phyloP scores from a whole-genome alignment of 495 filamentous ascomycete species.

The Trichoderma gamsii region DNA sequence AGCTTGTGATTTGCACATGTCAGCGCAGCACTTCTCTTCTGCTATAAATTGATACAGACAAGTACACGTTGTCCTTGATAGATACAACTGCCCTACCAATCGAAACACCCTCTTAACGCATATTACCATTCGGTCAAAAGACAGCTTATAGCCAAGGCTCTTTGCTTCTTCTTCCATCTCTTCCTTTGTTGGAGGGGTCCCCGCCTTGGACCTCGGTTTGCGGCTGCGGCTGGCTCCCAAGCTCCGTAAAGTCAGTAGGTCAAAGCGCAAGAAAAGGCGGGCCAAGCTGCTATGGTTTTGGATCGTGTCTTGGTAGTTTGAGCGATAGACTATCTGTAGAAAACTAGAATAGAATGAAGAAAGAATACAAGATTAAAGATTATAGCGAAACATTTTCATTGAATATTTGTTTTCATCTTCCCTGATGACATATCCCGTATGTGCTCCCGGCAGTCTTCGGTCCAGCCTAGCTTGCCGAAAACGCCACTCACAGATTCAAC shows the following conservation, averaged over 20 bases:
- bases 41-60: no score
- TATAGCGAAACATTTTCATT: not conserved
- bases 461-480: not conserved
- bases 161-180: not conserved
- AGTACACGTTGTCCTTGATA: not conserved
- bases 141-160: not conserved
- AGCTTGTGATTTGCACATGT: no score
- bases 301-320: not conserved
- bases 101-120: not conserved
- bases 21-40: no score
- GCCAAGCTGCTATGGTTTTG: not conserved
- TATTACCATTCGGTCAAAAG: not conserved
- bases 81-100: not conserved
- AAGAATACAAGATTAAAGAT: no score
- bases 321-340: not conserved
- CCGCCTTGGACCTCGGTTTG: conserved; percentile 5
- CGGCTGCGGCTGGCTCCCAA: not conserved
- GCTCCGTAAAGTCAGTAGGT: not conserved
- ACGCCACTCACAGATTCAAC: not conserved
- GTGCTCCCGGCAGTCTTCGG: not conserved
- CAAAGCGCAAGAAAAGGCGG: not conserved
- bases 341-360: no score
- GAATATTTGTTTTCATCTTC: not conserved
- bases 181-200: not conserved
- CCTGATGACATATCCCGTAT: no score